Percentiles rank a stretch among this genome's conserved stretches.
These are phyloP conservation scores for Metarhizium anisopliae DNA, from an alignment of 2,329 filamentous ascomycete species.

Conservation along the genomic window DNA sequence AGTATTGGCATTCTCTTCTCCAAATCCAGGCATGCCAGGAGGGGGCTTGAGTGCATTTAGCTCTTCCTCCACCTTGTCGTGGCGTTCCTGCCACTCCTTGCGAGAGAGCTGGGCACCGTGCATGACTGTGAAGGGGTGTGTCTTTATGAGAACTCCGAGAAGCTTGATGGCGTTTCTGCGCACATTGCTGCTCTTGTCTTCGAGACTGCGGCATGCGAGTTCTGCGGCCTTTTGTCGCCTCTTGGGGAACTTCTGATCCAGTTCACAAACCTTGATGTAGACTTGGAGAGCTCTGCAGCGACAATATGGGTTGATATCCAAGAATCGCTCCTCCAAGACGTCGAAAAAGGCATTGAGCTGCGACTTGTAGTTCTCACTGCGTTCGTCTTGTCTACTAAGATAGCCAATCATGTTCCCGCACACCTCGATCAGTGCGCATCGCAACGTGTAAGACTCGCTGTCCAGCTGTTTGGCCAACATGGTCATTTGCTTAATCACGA, in stretches of 20 bases:
- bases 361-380: conserved; percentile 84
- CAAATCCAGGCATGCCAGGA: conserved; percentile 53
- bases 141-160: conserved; percentile 78
- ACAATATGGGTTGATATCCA: conserved; percentile 95
- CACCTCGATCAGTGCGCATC: conserved; percentile 91
- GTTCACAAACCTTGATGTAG: conserved; percentile 80
- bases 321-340: conserved; percentile 88
- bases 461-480: conserved; percentile 90
- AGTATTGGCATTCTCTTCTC: conserved; percentile 54
- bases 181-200: conserved; percentile 98
- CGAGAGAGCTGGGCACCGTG: conserved; percentile 79
- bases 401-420: conserved; percentile 92
- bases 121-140: conserved; percentile 87
- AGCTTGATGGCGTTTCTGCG: conserved; percentile 91
- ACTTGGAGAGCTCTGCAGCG: conserved; percentile 88
- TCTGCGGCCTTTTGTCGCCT: conserved; percentile 80
- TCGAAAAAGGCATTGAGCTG: conserved; percentile 97
- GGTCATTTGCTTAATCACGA: conserved; percentile 97
- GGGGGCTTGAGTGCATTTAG: conserved; percentile 75
- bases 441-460: conserved; percentile 92
- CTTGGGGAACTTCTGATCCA: conserved; percentile 96
- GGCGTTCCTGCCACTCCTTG: conserved; percentile 75
- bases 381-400: conserved; percentile 83
- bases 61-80: conserved; percentile 77
- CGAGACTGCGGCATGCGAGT: conserved; percentile 76